Evolutionary conservation across 805 yeast genomes (phyloP), one percentile per base, ranked within the genome.

Genomic region (Kuraishia ogatae): DNA sequence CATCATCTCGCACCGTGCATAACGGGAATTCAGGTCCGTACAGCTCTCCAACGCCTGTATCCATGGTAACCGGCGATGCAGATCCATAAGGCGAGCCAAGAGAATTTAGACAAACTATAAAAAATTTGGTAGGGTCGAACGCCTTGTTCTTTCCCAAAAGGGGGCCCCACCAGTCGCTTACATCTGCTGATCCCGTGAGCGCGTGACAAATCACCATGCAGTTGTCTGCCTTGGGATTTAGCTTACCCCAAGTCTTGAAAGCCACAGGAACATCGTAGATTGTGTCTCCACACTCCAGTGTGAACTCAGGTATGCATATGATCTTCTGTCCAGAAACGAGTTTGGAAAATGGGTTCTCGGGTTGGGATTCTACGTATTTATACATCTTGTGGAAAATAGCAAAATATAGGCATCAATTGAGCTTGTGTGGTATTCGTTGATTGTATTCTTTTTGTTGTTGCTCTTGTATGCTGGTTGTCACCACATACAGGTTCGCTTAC

Each of bases 121-220:
- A 89, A 68, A 85, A 94, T 60, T 87, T 79, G 0, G 91, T 75
- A 0, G 97, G 96, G 70, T 94, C 99, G 69, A 94, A 90, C 0
- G 98, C 96, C 56, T 85, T 80, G 15, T 83, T 87, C 2, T 83
- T 80, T 0, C 98, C 99, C 28, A 94, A 72, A 23, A 94, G 70
- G 0, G 98, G 97, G 0, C 98, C 97, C 99, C 99, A 94, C 99
- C 99, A 94, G 64, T 94, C 99, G 47, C 87, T 79, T 19, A 93
- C 97, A 67, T 94, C 98, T 0, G 97, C 81, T 0, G 97, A 90
- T 0, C 99, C 99, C 0, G 98, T 91, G 55, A 94, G 75, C 0
- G 99, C 98, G 73, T 94, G 99, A 62, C 97, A 88, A 15, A 94
- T 88, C n/a, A 94, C 82, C 76, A 94, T 74, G 57, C 85, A 91